phyloP scores from a whole-genome alignment of 192 early-diverging fungal genomes.

The Rhizophagus clarus region DNA sequence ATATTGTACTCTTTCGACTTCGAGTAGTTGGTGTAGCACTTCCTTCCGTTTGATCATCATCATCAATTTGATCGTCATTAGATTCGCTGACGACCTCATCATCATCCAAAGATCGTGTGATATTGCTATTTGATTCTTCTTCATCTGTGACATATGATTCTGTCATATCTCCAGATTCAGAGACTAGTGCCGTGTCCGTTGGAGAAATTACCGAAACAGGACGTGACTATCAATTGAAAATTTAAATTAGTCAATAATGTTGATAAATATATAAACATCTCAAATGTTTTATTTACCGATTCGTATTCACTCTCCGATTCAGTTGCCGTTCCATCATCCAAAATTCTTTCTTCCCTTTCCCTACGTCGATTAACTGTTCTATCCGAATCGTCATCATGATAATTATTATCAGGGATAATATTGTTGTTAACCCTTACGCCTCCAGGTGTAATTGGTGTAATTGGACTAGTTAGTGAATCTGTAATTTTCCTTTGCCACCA shows the following conservation, averaged over 20 bases:
- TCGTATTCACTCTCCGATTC: conserved; percentile 16
- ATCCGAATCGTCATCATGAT: conserved; percentile 10
- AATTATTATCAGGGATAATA: no score
- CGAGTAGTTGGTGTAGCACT: conserved; percentile 22
- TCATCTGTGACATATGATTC: conserved; percentile 23
- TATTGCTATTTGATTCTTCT: conserved; percentile 9
- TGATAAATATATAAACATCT: neutral
- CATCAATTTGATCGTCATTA: neutral
- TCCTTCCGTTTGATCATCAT: conserved; percentile 7
- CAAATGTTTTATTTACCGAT: neutral
- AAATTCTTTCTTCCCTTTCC: neutral
- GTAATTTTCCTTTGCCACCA: conserved; percentile 29
- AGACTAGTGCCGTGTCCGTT: neutral
- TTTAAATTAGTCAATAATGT: neutral
- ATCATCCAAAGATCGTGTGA: neutral
- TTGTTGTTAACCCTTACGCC: neutral
- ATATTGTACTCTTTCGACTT: conserved; percentile 16
- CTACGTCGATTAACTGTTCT: neutral
- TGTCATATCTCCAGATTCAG: conserved; percentile 12
- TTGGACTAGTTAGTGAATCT: neutral
- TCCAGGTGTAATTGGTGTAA: neutral
- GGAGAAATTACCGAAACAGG: neutral
- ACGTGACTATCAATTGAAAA: conserved; percentile 13
- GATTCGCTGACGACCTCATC: no score
- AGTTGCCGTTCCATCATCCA: neutral